phyloP scores from a whole-genome alignment of 1,139 yeast species.

The Pichia inconspicua region DNA sequence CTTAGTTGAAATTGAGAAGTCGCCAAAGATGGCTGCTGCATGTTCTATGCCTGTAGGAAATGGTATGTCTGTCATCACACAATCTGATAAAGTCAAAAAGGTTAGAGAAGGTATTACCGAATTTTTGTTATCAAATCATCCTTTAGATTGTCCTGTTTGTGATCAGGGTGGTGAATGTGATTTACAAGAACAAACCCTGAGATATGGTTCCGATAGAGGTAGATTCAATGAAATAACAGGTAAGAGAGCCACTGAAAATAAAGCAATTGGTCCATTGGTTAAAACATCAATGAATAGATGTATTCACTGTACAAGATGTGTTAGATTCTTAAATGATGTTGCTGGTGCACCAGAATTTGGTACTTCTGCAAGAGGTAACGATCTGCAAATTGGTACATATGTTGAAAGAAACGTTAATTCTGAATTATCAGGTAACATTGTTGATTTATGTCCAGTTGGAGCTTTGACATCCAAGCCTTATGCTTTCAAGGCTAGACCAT shows the following conservation, averaged over 20 bases:
- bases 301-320: constrained; percentile 90
- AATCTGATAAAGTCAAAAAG: constrained; percentile 70
- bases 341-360: constrained; percentile 94
- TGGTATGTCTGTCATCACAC: constrained; percentile 84
- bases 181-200: constrained; percentile 77
- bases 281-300: constrained; percentile 92
- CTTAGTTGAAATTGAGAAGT: constrained; percentile 81
- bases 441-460: constrained; percentile 89
- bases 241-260: constrained; percentile 85
- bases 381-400: constrained; percentile 86
- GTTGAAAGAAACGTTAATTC: constrained; percentile 79
- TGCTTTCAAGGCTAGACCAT: constrained; percentile 86
- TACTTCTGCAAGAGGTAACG: constrained; percentile 84
- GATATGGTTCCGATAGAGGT: constrained; percentile 84
- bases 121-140: constrained; percentile 82
- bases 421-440: constrained; percentile 81
- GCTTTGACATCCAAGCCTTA: constrained; percentile 87
- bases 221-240: constrained; percentile 76
- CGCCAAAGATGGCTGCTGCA: constrained; percentile 85
- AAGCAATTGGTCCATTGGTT: constrained; percentile 83
- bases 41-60: constrained; percentile 88
- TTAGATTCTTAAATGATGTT: constrained; percentile 81
- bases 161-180: constrained; percentile 97
- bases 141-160: constrained; percentile 87
- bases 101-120: constrained; percentile 91